Evolutionary conservation across 1,284 basidiomycete genomes (phyloP).

Genomic region (Rhodotorula glutinis): DNA sequence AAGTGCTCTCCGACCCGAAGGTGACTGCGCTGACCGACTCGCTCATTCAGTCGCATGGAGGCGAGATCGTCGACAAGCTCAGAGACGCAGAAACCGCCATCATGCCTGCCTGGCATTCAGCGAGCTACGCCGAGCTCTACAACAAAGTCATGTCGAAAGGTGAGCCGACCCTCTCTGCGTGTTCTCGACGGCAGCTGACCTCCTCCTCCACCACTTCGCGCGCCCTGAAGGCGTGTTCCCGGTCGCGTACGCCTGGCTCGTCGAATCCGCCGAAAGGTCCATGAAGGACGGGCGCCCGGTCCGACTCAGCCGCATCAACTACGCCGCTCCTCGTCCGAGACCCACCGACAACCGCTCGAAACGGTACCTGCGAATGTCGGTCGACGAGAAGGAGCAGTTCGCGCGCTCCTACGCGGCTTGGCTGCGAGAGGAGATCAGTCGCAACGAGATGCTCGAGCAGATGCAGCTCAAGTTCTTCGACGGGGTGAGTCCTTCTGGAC

Average conservation of each 20-base stretch:
- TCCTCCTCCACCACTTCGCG: too few relatives aligned
- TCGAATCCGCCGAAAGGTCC: background rate
- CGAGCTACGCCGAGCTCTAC: background rate
- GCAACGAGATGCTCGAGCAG: background rate
- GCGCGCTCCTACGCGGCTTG: background rate
- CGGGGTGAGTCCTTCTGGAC: background rate
- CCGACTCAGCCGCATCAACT: background rate
- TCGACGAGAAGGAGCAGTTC: background rate
- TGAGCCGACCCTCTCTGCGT: background rate
- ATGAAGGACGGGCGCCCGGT: background rate
- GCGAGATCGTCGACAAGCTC: background rate
- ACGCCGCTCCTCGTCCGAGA: background rate
- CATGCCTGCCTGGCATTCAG: background rate
- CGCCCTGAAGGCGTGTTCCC: background rate
- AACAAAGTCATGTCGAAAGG: background rate
- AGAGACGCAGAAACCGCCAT: background rate
- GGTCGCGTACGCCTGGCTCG: background rate
- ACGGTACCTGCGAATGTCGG: background rate
- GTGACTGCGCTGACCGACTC: background rate
- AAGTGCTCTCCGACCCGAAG: rapidly evolving
- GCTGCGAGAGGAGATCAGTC: background rate
- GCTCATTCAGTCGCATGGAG: conserved; percentile 2
- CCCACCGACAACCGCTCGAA: background rate
- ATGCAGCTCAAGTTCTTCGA: background rate
- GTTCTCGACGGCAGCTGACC: too few relatives aligned